Evolutionary conservation across 2,329 filamentous ascomycete genomes (phyloP), one percentile per base, ranked within the genome.

Genomic region (Zymoseptoria pseudotritici): DNA sequence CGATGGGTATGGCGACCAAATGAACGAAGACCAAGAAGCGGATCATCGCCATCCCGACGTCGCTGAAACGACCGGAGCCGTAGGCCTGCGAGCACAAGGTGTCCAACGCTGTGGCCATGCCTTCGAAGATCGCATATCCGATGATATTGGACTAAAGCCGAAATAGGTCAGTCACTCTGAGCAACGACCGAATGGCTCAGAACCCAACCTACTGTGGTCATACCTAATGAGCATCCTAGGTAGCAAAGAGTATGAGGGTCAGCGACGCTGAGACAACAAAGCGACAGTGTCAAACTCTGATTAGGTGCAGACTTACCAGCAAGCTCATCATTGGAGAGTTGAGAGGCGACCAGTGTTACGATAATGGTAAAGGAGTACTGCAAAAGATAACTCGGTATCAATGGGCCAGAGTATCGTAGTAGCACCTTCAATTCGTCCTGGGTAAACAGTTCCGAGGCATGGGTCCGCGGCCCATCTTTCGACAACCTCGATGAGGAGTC

Each of bases 291-390:
- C 26, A 29, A 7, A 29, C 26, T 29, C 26, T 29, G 7, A 29
- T 29, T 29, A 29, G 26, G 6, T 9, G 26, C 26, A 29, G 9
- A 29, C 26, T 29, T 79, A 0, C 81, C 81, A 1, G 79, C 81
- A 9, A 83, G 69, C 59, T 81, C 81, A 64, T 80, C 76, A 2
- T 79, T 78, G 20, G 80, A 77, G 8, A 83, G 75, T 65, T 80
- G 80, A 0, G 81, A 81, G 0, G 79, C 80, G 0, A 80, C 78
- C 49, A 81, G 76, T 21, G 80, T 80, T 1, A 79, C 80, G 58
- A 81, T 77, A 36, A 82, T 71, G 57, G 73, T 80, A 64, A 80
- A 81, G 7, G 76, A 80, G 64, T 83, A 83, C 62, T 83, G 80
- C 4, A 83, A 73, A 0, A 83, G 68, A 61, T 82, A 83, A 0